A percentile compares a stretch with the other conserved stretches of the same genome.
Evolutionary conservation across 2,329 filamentous ascomycete genomes (phyloP).

Genomic region (Corinectria fuckeliana): DNA sequence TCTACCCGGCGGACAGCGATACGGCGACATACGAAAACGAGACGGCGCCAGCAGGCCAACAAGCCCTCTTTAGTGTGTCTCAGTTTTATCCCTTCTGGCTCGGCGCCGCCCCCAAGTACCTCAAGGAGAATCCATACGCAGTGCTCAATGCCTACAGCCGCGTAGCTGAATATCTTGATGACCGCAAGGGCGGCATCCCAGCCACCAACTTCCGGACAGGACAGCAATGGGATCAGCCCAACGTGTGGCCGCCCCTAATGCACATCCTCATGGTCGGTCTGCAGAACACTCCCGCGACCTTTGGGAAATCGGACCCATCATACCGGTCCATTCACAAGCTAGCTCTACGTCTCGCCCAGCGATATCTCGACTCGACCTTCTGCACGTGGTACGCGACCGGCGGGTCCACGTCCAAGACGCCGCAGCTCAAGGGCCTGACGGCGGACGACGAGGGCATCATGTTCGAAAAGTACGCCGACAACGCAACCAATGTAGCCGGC

Average conservation of each 20-base stretch:
- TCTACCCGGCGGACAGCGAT: constrained; percentile 56
- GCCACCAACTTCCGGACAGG: constrained; percentile 67
- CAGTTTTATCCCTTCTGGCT: constrained; percentile 76
- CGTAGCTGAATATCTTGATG: constrained; percentile 59
- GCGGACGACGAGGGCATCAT: constrained; percentile 61
- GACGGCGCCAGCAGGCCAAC: constrained; percentile 59
- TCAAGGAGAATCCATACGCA: constrained; percentile 65
- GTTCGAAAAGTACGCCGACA: constrained; percentile 74
- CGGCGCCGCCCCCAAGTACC: constrained; percentile 63
- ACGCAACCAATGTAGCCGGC: constrained; percentile 65
- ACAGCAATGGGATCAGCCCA: constrained; percentile 75
- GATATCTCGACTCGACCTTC: constrained; percentile 71
- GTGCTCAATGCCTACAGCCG: constrained; percentile 61
- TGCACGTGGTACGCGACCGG: constrained; percentile 75
- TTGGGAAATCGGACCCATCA: constrained; percentile 58
- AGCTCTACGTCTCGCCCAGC: constrained; percentile 65
- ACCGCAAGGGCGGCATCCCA: constrained; percentile 62
- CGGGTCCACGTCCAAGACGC: constrained; percentile 61
- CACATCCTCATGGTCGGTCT: constrained; percentile 69
- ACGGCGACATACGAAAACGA: constrained; percentile 36
- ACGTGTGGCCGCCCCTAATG: constrained; percentile 73
- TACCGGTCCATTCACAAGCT: constrained; percentile 62
- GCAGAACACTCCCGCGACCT: constrained; percentile 63
- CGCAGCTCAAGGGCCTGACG: constrained; percentile 55
- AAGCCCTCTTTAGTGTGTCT: constrained; percentile 63